Percentiles rank a stretch among this genome's conserved stretches.
Conservation (phyloP, 164 flowering plant species). For the Hamamelis virginiana region DNA sequence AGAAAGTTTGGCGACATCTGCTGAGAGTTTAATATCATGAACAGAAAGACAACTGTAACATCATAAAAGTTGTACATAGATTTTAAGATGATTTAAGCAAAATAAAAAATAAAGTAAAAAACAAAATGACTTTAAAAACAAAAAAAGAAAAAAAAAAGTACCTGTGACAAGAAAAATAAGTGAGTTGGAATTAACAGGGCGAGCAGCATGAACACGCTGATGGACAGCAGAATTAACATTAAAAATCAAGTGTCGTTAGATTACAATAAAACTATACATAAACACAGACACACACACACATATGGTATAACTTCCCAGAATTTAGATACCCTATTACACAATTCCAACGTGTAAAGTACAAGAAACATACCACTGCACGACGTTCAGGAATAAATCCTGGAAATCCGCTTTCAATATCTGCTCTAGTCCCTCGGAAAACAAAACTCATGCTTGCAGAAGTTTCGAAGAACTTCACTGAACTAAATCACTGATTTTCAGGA, state of each 20-base stretch:
- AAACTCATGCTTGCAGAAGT: constrained; percentile 60
- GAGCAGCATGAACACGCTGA: constrained; percentile 79
- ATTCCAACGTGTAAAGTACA: not conserved
- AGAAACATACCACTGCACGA: constrained; percentile 60
- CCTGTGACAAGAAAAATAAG: constrained; percentile 87
- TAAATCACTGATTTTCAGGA: not conserved
- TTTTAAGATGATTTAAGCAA: not conserved
- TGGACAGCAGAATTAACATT: constrained; percentile 1
- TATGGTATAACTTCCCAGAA: not conserved
- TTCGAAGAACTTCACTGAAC: not conserved
- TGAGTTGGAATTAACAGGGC: constrained; percentile 76
- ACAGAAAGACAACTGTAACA: constrained; percentile 70
- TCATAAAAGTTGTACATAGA: not conserved
- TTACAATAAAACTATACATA: not conserved
- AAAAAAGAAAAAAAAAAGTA: constrained; percentile 13
- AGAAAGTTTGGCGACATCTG: constrained; percentile 93
- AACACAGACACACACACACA: no score
- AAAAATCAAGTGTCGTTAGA: not conserved
- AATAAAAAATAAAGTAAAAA: not conserved
- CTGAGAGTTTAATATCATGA: constrained; percentile 84
- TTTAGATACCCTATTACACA: not conserved
- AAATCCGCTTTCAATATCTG: constrained; percentile 77
- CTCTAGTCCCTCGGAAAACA: constrained; percentile 74
- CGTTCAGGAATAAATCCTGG: constrained; percentile 73
- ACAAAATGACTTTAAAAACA: not conserved